These are phyloP conservation scores for Clitopilus passeckerianus DNA, from an alignment of 768 basidiomycete genomes.

Conservation along the genomic window DNA sequence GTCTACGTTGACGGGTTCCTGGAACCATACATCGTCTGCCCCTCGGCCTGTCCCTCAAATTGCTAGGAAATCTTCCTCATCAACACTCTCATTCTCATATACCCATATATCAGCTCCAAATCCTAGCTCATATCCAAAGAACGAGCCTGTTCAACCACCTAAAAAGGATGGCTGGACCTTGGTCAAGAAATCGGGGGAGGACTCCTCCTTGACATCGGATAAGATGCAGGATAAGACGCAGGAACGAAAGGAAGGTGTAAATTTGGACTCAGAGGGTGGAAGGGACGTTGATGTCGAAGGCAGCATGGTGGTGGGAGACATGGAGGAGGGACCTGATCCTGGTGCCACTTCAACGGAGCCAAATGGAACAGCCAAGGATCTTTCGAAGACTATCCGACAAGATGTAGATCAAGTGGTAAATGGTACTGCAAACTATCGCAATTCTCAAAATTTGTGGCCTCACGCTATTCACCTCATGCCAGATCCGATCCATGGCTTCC, in stretches of 20 bases:
- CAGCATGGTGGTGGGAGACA: constrained; percentile 73
- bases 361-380: constrained; percentile 36
- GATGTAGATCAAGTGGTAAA: constrained; percentile 74
- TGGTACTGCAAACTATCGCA: constrained; percentile 41
- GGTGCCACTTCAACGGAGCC: constrained; percentile 16
- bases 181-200: constrained; percentile 39
- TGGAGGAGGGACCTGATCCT: constrained; percentile 50
- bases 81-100: constrained; percentile 73
- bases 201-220: constrained; percentile 3
- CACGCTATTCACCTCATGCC: constrained; percentile 3
- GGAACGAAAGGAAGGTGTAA: constrained; percentile 10
- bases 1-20: constrained; percentile 42
- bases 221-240: constrained; percentile 12
- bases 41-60: constrained; percentile 53
- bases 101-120: constrained; percentile 74
- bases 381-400: constrained; percentile 46
- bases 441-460: constrained; percentile 18
- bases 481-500: constrained; percentile 60
- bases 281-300: constrained; percentile 66
- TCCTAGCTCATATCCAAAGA: constrained; percentile 71
- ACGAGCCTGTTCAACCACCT: constrained; percentile 31
- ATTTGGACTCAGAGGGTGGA: constrained; percentile 20
- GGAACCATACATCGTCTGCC: constrained; percentile 35
- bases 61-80: constrained; percentile 48
- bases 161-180: constrained; percentile 76